Conservation (phyloP, 345 rosid genomes). For the Gossypium herbaceum region DNA sequence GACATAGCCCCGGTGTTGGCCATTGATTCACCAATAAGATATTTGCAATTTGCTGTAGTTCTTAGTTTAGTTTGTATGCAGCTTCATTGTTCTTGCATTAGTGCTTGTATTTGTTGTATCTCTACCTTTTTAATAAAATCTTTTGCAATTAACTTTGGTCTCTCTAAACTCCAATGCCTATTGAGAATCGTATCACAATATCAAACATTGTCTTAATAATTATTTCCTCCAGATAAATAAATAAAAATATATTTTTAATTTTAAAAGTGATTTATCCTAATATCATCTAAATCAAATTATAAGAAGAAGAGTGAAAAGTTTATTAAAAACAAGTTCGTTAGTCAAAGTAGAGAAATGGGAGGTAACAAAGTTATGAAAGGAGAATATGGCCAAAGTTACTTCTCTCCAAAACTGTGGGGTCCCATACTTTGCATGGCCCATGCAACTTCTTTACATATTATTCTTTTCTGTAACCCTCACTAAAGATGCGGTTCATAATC, state of each 20-base stretch:
- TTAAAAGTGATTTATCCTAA: too few species aligned
- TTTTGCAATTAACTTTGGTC: not conserved
- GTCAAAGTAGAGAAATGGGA: not conserved
- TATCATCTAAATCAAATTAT: too few species aligned
- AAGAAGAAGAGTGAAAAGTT: too few species aligned
- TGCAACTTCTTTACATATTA: not conserved
- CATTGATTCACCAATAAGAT: constrained; percentile 2
- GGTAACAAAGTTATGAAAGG: not conserved
- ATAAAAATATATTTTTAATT: too few species aligned
- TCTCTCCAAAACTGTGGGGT: not conserved
- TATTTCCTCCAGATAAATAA: too few species aligned
- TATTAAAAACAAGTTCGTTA: not conserved
- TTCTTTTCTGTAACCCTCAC: too few species aligned
- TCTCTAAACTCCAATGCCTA: not conserved
- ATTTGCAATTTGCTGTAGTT: not conserved
- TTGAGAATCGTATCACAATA: too few species aligned
- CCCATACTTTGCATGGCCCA: not conserved
- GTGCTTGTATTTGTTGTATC: not conserved
- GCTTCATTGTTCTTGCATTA: not conserved
- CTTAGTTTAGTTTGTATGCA: not conserved
- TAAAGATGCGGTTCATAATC: too few species aligned
- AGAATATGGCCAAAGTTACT: not conserved
- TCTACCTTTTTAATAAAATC: not conserved
- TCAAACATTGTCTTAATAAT: too few species aligned
- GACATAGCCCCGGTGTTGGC: constrained; percentile 23